Conservation (phyloP, 1,284 basidiomycete species). For the Caloboletus firmus region DNA sequence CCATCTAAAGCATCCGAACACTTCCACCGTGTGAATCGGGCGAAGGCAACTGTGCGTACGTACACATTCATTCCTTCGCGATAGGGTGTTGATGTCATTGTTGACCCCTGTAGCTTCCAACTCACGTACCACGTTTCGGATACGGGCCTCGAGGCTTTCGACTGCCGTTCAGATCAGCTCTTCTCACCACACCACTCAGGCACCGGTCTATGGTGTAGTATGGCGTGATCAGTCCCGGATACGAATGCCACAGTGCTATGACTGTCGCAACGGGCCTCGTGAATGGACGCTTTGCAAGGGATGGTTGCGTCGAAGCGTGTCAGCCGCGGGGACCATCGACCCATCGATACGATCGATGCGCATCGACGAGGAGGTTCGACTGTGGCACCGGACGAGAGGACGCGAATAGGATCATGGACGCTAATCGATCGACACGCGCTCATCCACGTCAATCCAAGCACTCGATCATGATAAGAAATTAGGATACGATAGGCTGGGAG, state of each 20-base stretch:
- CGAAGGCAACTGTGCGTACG: background rate
- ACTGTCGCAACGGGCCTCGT: too few species aligned
- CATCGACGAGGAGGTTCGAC: too few species aligned
- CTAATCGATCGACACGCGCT: background rate
- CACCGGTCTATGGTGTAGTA: too few species aligned
- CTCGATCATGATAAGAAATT: background rate
- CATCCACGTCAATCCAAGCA: background rate
- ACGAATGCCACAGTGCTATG: too few species aligned
- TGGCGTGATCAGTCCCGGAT: too few species aligned
- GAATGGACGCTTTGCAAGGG: too few species aligned
- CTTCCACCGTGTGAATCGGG: constrained; percentile 1
- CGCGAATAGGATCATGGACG: too few species aligned
- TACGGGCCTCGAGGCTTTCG: background rate
- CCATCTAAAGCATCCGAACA: constrained; percentile 1
- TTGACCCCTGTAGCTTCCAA: background rate
- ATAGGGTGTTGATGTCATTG: background rate
- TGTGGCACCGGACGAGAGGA: too few species aligned
- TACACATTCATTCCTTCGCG: background rate
- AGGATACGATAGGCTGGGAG: background rate
- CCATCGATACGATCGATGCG: too few species aligned
- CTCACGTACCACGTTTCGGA: background rate
- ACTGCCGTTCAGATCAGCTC: background rate
- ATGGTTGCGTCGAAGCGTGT: too few species aligned
- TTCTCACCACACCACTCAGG: background rate
- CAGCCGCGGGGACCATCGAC: too few species aligned